Evolutionary conservation across 2,329 filamentous ascomycete genomes (phyloP).

Genomic region (Periglandula ipomoeae): DNA sequence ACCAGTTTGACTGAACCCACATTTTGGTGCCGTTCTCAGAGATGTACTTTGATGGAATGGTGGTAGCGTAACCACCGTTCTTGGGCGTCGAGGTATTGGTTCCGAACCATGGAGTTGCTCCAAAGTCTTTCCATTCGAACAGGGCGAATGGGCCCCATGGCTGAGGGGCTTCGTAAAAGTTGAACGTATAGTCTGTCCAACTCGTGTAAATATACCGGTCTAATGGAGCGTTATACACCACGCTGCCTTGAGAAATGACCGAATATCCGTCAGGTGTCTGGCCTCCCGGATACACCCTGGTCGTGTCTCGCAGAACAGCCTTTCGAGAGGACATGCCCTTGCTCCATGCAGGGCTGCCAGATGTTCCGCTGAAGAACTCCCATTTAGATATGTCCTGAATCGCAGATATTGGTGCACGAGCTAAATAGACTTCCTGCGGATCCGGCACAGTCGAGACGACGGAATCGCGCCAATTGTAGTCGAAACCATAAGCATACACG

Average conservation of each 20-base stretch:
- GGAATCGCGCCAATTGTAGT: constrained; percentile 6
- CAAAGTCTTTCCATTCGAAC: constrained; percentile 7
- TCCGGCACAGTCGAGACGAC: not conserved
- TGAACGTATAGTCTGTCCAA: constrained; percentile 6
- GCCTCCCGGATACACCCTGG: not conserved
- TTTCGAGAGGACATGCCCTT: not conserved
- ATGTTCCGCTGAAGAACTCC: constrained; percentile 5
- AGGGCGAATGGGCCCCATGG: constrained; percentile 5
- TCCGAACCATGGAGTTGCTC: constrained; percentile 6
- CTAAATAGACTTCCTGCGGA: constrained; percentile 4
- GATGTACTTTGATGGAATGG: constrained; percentile 7
- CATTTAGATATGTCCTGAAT: constrained; percentile 5
- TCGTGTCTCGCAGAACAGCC: constrained; percentile 1
- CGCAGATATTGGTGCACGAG: constrained; percentile 1
- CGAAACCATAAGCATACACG: constrained; percentile 6
- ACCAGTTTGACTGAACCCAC: constrained; percentile 8
- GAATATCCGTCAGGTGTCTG: constrained; percentile 5
- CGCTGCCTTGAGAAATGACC: constrained; percentile 6
- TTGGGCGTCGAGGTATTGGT: constrained; percentile 4
- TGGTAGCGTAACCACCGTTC: constrained; percentile 6
- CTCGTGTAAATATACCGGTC: constrained; percentile 6
- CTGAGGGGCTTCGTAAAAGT: constrained; percentile 7
- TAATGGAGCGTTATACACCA: constrained; percentile 5
- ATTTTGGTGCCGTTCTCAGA: constrained; percentile 3
- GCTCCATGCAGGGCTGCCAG: not conserved